A percentile compares a stretch with the other conserved stretches of the same genome.
phyloP scores from a whole-genome alignment of 495 filamentous ascomycete genomes.

The Collariella sp. region DNA sequence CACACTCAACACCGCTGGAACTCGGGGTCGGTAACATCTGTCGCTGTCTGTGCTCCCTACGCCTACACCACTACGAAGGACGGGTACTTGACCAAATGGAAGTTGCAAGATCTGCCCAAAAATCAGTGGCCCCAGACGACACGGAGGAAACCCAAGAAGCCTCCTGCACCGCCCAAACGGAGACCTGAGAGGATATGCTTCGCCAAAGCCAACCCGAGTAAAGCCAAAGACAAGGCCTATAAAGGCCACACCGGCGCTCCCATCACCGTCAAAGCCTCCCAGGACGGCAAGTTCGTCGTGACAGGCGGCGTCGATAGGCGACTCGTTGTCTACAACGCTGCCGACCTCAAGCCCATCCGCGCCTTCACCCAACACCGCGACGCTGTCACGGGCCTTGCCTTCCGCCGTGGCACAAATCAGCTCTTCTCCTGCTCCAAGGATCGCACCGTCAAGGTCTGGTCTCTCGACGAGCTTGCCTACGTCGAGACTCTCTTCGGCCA shows the following conservation, averaged over 20 bases:
- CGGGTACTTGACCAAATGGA: slow-evolving; percentile 77
- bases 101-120: slow-evolving; percentile 52
- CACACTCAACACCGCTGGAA: slow-evolving; percentile 67
- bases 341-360: slow-evolving; percentile 62
- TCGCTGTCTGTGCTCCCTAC: slow-evolving; percentile 69
- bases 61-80: slow-evolving; percentile 86
- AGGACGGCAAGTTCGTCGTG: slow-evolving; percentile 80
- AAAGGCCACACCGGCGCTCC: slow-evolving; percentile 71
- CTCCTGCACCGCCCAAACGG: slow-evolving; percentile 53
- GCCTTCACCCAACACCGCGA: slow-evolving; percentile 91
- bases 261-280: slow-evolving; percentile 72
- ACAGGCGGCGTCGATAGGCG: slow-evolving; percentile 79
- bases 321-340: slow-evolving; percentile 79
- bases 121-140: slow-evolving; percentile 46
- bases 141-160: slow-evolving; percentile 52
- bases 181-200: slow-evolving; percentile 63
- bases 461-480: slow-evolving; percentile 74
- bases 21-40: slow-evolving; percentile 64
- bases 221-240: slow-evolving; percentile 52
- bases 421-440: slow-evolving; percentile 82
- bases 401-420: slow-evolving; percentile 84
- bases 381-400: slow-evolving; percentile 72
- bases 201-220: slow-evolving; percentile 54
- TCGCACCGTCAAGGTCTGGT: slow-evolving; percentile 66
- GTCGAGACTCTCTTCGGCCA: slow-evolving; percentile 95